phyloP scores from a whole-genome alignment of 106 monocot species.

The Dioscorea dumetorum region DNA sequence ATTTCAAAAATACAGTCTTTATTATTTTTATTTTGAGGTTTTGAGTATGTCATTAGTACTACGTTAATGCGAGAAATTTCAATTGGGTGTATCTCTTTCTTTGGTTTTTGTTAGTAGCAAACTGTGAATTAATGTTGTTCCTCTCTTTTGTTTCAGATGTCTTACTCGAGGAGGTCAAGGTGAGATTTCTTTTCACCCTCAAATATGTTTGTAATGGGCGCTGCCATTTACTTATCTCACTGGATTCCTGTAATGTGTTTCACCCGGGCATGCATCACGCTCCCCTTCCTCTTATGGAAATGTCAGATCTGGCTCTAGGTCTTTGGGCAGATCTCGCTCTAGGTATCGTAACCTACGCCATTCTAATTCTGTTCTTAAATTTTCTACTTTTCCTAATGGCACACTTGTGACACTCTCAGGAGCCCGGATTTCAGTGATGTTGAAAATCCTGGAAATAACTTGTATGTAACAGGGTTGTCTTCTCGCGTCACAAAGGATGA shows the following conservation, averaged over 20 bases:
- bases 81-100: not conserved
- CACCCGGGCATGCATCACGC: conserved; percentile 10
- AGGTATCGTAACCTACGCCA: conserved; percentile 19
- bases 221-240: no score
- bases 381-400: not conserved
- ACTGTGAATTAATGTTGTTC: not conserved
- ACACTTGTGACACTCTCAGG: conserved; percentile 6
- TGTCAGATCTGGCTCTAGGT: conserved; percentile 24
- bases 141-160: conserved; percentile 24
- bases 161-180: conserved; percentile 33
- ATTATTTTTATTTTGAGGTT: no score
- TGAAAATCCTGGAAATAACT: conserved; percentile 77
- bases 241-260: not conserved
- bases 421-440: conserved; percentile 35
- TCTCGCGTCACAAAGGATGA: conserved; percentile 37
- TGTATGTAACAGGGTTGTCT: conserved; percentile 75
- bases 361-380: no score
- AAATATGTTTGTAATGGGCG: not conserved
- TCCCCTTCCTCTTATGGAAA: conserved; percentile 16
- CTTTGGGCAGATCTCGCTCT: conserved; percentile 23
- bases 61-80: no score
- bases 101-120: not conserved
- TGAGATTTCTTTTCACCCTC: not conserved
- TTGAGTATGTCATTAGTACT: no score
- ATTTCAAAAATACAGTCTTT: no score